Evolutionary conservation across 2,329 filamentous ascomycete genomes (phyloP), one percentile per base, ranked within the genome.

Genomic region (Aureobasidium sp.): DNA sequence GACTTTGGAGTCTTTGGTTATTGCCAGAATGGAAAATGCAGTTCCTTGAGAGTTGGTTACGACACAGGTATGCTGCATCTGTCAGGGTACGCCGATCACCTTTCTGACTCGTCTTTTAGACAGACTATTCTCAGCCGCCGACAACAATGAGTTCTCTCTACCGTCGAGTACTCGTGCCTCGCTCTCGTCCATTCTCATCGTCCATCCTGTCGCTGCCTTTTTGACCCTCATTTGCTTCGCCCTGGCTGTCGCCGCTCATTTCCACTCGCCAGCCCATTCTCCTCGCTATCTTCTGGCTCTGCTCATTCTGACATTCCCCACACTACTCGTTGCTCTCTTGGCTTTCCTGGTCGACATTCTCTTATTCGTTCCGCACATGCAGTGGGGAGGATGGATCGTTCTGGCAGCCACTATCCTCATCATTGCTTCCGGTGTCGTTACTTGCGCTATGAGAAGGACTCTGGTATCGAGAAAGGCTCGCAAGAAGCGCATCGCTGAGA

Each of bases 361-460:
- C 37, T 81, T 99, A 27, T 99, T 99, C 72, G 89, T 97, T 16
- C 94, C 94, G 51, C 92, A 97, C 74, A 78, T 97, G 77, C 85
- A 87, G 71, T 97, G 92, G 91, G 94, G 92, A 65, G 91, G 92
- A 63, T 99, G 93, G 81, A 85, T 97, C 67, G 92, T 97, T 16
- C 81, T 97, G 54, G 93, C 86, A 10, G 90, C 93, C 30, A 95
- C 92, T 29, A 88, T 97, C 63, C 78, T 97, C 61, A 89, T 96
- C 54, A 86, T 89, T 57, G 79, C 90, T 29, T 89, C 90, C 71
- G 88, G 87, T 45, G 82, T 99, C 62, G 86, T 97, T 39, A 92
- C 91, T 9, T 99, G 92, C 73, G 91, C 91, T 27, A 97, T 97
- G 91, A 88, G 94, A 66, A 86, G 93, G 63, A 95, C 92, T 2